Evolutionary conservation across 1,139 yeast species (phyloP), one percentile per base, ranked within the genome.

Genomic region (Blastobotrys arbuscula): DNA sequence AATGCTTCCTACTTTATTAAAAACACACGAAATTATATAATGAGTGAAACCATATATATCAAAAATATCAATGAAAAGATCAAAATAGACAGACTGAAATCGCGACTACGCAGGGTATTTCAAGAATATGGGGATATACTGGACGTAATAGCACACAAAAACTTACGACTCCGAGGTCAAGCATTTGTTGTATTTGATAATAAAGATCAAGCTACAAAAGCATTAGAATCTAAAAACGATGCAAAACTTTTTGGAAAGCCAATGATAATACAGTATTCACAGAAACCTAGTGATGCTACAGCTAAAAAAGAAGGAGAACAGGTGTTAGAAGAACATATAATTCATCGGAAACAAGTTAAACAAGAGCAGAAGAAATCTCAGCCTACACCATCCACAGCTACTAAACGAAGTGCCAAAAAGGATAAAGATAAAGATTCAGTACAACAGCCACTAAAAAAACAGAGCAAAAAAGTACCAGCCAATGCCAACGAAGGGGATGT

Each of bases 61-160:
- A 74, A 84, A 55, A 86, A 86, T 59, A 69, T 88, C 54, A 84
- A 85, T 60, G 95, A 88, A 58, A 79, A 78, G 55, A 77, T 84
- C 16, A 76, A 82, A 8, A 58, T 77, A 3, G 72, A 73, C 35
- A 75, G 75, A 19, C 67, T 87, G 30, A 78, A 76, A 52, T 55
- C 61, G 1, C 72, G 70, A 13, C 70, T 87, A 6, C 54, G 56
- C 3, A 60, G 64, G 2, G 53, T 72, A 2, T 81, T 82, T 42
- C 60, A 63, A 2, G 61, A 70, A 15, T 79, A 72, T 61, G 84
- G 86, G 0, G 62, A 68, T 0, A 71, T 84, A 1, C 55, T 74
- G 12, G 78, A 77, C 39, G 67, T 88, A 7, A 72, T 79, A 1
- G 80, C 89, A 0, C 82, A 80, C 53, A 75, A 75, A 54, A 82